A percentile compares a stretch with the other conserved stretches of the same genome.
Conservation (phyloP, 345 rosid genomes). For the Dimocarpus longan region DNA sequence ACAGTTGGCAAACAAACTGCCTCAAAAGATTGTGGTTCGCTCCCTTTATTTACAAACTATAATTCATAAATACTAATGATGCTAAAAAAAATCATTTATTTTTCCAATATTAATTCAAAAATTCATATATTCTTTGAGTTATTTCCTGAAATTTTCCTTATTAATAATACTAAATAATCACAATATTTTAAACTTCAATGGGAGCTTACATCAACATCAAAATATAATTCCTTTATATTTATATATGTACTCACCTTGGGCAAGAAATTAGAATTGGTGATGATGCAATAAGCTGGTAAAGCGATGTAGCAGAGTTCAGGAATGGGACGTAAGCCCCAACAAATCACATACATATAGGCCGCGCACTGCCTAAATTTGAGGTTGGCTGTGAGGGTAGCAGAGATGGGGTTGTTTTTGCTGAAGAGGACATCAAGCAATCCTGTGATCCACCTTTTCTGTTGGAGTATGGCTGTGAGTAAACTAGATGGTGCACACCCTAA, state of each 20-base stretch:
- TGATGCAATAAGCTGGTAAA: slow-evolving; percentile 67
- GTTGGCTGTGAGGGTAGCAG: slow-evolving; percentile 23
- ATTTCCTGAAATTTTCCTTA: too few species aligned
- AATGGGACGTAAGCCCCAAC: slow-evolving; percentile 50
- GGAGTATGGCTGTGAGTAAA: slow-evolving; percentile 46
- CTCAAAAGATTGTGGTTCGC: too few species aligned
- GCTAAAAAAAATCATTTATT: too few species aligned
- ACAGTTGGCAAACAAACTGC: too few species aligned
- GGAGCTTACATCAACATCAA: not conserved
- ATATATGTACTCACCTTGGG: slow-evolving; percentile 53
- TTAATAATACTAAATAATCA: too few species aligned
- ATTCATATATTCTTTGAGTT: too few species aligned
- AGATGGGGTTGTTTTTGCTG: slow-evolving; percentile 41
- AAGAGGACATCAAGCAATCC: slow-evolving; percentile 60
- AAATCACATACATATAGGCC: slow-evolving; percentile 33
- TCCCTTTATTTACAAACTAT: too few species aligned
- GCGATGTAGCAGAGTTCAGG: slow-evolving; percentile 60
- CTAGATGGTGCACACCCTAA: slow-evolving; percentile 52
- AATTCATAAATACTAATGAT: too few species aligned
- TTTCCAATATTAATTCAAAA: too few species aligned
- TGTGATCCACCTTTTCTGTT: slow-evolving; percentile 64
- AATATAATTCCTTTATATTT: too few species aligned
- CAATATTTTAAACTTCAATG: too few species aligned
- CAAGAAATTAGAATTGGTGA: slow-evolving; percentile 56
- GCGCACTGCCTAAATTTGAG: slow-evolving; percentile 54